Percentiles rank a stretch among this genome's conserved stretches.
phyloP scores from a whole-genome alignment of 495 filamentous ascomycete species.

The Aspergillus carlsbadensis region DNA sequence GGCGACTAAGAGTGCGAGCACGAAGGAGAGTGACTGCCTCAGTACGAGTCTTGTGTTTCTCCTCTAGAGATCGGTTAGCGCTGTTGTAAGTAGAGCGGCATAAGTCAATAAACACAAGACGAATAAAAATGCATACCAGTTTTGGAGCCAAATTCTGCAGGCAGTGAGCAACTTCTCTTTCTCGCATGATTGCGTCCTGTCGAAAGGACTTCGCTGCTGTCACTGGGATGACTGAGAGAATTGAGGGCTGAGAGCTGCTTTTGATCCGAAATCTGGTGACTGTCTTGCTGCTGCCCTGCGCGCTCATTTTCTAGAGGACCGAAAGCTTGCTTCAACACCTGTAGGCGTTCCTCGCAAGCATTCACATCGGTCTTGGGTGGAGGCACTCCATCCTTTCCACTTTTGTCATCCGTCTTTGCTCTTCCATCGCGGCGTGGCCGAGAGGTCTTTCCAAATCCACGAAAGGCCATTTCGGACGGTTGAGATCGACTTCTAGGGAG shows the following conservation, averaged over 20 bases:
- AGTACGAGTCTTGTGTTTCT: conserved; percentile 1
- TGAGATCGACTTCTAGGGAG: no score
- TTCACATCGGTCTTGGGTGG: no score
- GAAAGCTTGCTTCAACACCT: no score
- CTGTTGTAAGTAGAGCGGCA: background rate
- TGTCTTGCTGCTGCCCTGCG: no score
- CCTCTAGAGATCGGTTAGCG: background rate
- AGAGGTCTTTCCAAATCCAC: no score
- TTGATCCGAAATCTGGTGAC: no score
- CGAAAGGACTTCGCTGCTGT: background rate
- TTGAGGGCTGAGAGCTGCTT: background rate
- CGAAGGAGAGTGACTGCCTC: conserved; percentile 14
- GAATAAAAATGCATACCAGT: background rate
- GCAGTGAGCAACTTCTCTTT: background rate
- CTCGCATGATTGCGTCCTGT: background rate
- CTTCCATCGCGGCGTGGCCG: no score
- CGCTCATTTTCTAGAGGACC: no score
- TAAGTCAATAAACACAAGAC: background rate
- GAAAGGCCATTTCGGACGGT: no score
- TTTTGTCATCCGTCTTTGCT: no score
- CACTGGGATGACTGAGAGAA: background rate
- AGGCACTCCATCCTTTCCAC: no score
- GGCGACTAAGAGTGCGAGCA: conserved; percentile 10
- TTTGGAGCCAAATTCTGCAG: background rate
- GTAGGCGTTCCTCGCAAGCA: no score